A percentile compares a stretch with the other conserved stretches of the same genome.
Evolutionary conservation across 331 rosid genomes (phyloP).

Genomic region (Phaseolus coccineus): DNA sequence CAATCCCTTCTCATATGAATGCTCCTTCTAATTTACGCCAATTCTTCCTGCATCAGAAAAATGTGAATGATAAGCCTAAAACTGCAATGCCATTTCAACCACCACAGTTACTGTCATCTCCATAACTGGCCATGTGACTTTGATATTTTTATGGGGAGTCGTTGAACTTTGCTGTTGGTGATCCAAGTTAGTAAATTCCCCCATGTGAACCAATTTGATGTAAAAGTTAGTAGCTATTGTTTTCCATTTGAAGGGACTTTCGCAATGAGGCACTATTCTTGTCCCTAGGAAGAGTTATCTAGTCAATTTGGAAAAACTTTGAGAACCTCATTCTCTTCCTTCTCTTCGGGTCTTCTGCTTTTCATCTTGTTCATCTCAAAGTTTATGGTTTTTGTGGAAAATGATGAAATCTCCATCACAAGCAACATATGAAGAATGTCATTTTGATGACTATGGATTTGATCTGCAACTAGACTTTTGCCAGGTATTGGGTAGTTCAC

Average conservation of each 20-base stretch:
- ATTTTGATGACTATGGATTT: conserved; percentile 54
- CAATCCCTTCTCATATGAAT: conserved; percentile 19
- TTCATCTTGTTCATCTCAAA: conserved; percentile 8
- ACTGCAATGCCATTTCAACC: conserved; percentile 47
- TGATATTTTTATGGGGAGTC: conserved; percentile 42
- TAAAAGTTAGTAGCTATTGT: conserved; percentile 33
- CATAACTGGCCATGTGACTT: conserved; percentile 44
- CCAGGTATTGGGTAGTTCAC: conserved; percentile 51
- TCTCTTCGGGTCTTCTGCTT: conserved; percentile 33
- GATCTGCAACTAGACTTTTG: conserved; percentile 73
- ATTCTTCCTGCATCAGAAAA: conserved; percentile 16
- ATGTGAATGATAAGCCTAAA: conserved; percentile 38
- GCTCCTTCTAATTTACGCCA: conserved; percentile 41
- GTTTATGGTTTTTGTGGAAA: conserved; percentile 12
- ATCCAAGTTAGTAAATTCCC: conserved; percentile 40
- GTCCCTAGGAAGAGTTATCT: conserved; percentile 20
- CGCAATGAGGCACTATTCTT: conserved; percentile 22
- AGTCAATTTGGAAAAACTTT: conserved; percentile 26
- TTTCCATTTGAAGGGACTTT: conserved; percentile 40
- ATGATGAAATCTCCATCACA: conserved; percentile 60
- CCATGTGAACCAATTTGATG: conserved; percentile 45
- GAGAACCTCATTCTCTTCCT: conserved; percentile 17
- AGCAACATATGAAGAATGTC: conserved; percentile 49
- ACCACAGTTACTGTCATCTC: conserved; percentile 39
- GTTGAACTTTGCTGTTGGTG: conserved; percentile 47